These are phyloP conservation scores for Plasmopara viticola DNA, from an alignment of 352 stramenopile genomes.

Conservation along the genomic window DNA sequence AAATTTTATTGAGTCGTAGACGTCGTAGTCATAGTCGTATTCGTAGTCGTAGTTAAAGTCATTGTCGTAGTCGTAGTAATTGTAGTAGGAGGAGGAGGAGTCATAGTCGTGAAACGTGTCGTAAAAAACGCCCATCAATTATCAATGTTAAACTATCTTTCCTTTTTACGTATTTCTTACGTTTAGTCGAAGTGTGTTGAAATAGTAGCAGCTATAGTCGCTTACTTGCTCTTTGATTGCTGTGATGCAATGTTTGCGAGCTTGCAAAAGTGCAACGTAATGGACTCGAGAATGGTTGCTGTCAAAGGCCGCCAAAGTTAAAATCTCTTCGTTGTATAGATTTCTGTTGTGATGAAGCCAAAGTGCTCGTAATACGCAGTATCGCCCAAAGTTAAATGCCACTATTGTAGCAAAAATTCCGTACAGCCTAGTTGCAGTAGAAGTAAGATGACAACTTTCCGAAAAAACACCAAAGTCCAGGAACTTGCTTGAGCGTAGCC, in stretches of 20 bases:
- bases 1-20: neutral
- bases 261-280: neutral
- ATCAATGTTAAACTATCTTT: neutral
- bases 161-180: neutral
- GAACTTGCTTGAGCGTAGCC: neutral
- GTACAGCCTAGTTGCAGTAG: neutral
- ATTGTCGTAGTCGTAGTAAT: neutral
- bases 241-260: neutral
- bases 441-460: neutral
- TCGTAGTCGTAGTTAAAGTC: no score
- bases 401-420: slow-evolving; percentile 1
- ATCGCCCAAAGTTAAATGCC: neutral
- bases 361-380: slow-evolving; percentile 4
- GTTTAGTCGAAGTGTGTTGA: neutral
- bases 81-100: neutral
- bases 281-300: neutral
- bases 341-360: slow-evolving; percentile 10
- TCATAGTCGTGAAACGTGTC: neutral
- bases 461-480: slow-evolving; percentile 5
- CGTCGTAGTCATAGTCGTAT: neutral
- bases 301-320: neutral
- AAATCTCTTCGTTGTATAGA: slow-evolving; percentile 3
- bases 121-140: neutral
- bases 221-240: neutral
- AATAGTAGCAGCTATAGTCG: neutral